Evolutionary conservation across 225 moss, liverwort and hornwort species (phyloP), one percentile per base, ranked within the genome.

Genomic region (Lunularia cruciata): DNA sequence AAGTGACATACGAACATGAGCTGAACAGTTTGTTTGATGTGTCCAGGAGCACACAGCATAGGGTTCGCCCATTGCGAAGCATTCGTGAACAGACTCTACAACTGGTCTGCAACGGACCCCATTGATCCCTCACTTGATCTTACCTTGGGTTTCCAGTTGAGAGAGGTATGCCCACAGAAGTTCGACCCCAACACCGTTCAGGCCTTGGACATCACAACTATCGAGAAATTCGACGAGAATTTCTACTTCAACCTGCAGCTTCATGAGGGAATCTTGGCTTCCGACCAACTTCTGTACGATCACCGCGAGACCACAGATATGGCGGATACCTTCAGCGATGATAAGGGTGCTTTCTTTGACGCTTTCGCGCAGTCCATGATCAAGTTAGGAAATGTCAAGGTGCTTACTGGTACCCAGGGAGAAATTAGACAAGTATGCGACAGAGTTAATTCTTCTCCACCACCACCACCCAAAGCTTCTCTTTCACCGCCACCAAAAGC

Each of bases 61-160:
- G 76, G 76, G 25, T 76, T 76, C 39, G 62, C 76, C 5, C 76
- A 76, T 32, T 76, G 76, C 55, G 38, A 22, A 1, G 32, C 70
- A 10, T 63, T 76, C 51, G 32, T 39, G 4, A 37, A 45, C 12
- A 38, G 76, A 6, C 31, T 76, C 45, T 76, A 63, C 53, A 62
- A 65, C 45, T 64, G 8, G 12, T 71, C 56, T 32, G 12, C 18
- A 10, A 76, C 62, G 43, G 53, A 8, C 3, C 54, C 32, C 16
- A 43, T 54, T 20, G 76, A 76, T 33, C 76, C 76, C 15, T 10
- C 40, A 6, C 15, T 76, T 42, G 76, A 76, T 42, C 27, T 37
- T 35, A 63, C 76, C 2, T 54, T 71, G 31, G 70, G 60, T 8
- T 53, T 54, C 4, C 63, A 63, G 63, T 47, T 73, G 65, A 43